These are phyloP conservation scores for Moringa oleifera DNA, from an alignment of 345 rosid species.

Conservation along the genomic window DNA sequence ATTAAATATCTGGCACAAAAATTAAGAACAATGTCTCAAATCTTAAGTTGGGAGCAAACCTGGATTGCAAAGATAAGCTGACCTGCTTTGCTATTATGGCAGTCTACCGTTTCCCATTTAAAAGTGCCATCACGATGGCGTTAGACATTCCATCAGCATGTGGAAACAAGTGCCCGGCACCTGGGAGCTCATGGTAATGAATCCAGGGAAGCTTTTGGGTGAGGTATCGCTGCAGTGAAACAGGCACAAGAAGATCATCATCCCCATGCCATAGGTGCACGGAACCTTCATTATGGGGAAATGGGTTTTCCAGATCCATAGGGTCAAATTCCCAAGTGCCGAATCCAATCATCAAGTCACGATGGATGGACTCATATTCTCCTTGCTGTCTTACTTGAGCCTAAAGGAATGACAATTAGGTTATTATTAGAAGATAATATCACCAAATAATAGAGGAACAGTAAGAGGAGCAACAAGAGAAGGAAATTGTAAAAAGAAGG, in stretches of 20 bases:
- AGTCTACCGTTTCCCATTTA: conserved; percentile 18
- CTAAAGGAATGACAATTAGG: conserved; percentile 2
- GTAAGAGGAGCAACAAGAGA: background rate
- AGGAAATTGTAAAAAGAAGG: background rate
- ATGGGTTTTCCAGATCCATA: conserved; percentile 39
- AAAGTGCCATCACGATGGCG: conserved; percentile 37
- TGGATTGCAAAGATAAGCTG: background rate
- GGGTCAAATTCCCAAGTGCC: conserved; percentile 65
- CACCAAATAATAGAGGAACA: background rate
- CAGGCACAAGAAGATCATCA: conserved; percentile 47
- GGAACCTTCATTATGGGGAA: conserved; percentile 37
- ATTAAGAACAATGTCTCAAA: too few species aligned
- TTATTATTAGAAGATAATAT: background rate
- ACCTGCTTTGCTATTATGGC: background rate
- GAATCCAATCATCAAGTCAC: conserved; percentile 45
- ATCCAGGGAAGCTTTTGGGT: conserved; percentile 53
- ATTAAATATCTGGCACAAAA: background rate
- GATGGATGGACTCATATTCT: conserved; percentile 41
- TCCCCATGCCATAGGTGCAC: conserved; percentile 72
- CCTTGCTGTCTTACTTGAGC: conserved; percentile 47
- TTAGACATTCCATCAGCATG: conserved; percentile 33
- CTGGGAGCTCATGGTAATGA: conserved; percentile 49
- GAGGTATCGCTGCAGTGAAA: conserved; percentile 46
- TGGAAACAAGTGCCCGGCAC: conserved; percentile 54
- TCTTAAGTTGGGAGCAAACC: too few species aligned